Conservation (phyloP, 2,329 filamentous ascomycete species). For the Ophiocordyceps camponoti-saundersi region DNA sequence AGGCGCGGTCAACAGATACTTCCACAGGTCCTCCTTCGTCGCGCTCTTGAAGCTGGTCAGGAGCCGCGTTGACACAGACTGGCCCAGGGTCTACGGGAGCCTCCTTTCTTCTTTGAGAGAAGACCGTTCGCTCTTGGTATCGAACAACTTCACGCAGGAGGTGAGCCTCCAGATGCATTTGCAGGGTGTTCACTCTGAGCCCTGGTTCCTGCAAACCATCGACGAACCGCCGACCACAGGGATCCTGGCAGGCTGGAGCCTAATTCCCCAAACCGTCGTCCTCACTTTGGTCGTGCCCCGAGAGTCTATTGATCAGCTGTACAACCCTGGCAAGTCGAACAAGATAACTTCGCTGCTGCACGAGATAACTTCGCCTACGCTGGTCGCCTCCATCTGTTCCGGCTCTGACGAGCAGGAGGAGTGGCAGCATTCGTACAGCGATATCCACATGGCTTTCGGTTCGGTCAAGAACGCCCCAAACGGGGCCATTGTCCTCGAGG, state of each 20-base stretch:
- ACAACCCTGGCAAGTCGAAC: no score
- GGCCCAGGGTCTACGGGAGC: conserved; percentile 11
- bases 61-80: conserved; percentile 16
- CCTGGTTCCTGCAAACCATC: conserved; percentile 11
- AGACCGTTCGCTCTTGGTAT: conserved; percentile 13
- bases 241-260: conserved; percentile 18
- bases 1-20: conserved; percentile 10
- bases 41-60: conserved; percentile 20
- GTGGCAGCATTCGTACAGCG: conserved; percentile 19
- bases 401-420: conserved; percentile 6
- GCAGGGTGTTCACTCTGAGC: conserved; percentile 14
- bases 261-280: conserved; percentile 17
- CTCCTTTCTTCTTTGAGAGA: conserved; percentile 13
- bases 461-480: conserved; percentile 12
- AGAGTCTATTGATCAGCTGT: conserved; percentile 10
- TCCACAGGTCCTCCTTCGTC: conserved; percentile 21
- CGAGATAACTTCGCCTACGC: conserved; percentile 9
- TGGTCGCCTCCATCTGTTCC: conserved; percentile 14
- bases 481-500: conserved; percentile 15
- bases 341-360: conserved; percentile 1
- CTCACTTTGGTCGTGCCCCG: conserved; percentile 19
- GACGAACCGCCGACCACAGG: conserved; percentile 7
- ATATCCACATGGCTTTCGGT: conserved; percentile 25
- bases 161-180: conserved; percentile 18
- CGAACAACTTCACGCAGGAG: conserved; percentile 17